Evolutionary conservation across 2,329 filamentous ascomycete species (phyloP).

Genomic region (Monosporascus sp.): DNA sequence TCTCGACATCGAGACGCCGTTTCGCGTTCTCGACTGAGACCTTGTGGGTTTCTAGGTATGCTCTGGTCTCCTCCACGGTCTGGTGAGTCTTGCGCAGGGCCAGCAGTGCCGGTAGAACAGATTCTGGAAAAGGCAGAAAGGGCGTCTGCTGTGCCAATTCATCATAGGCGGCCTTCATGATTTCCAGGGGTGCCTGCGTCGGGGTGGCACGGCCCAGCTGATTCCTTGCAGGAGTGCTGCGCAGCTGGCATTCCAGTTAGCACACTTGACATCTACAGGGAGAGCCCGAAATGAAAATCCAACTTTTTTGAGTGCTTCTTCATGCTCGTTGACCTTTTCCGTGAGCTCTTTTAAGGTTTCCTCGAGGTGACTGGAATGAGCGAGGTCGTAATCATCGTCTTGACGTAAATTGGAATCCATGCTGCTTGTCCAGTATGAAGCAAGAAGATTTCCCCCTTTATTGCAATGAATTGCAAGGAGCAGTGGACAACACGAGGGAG

Average conservation of each 20-base stretch:
- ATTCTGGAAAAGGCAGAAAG: conserved; percentile 60
- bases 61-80: conserved; percentile 58
- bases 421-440: background rate
- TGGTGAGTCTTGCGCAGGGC: conserved; percentile 63
- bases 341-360: conserved; percentile 64
- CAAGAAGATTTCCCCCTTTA: background rate
- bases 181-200: conserved; percentile 31
- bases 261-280: background rate
- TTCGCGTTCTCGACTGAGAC: conserved; percentile 36
- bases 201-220: conserved; percentile 11
- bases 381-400: conserved; percentile 27
- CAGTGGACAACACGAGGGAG: too few species aligned
- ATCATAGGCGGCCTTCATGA: conserved; percentile 62
- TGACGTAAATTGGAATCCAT: conserved; percentile 24
- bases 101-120: conserved; percentile 64
- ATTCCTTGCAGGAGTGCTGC: conserved; percentile 8
- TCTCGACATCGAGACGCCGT: conserved; percentile 45
- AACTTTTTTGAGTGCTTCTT: conserved; percentile 44
- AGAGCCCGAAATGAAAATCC: background rate
- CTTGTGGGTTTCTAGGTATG: conserved; percentile 45
- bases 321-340: conserved; percentile 47
- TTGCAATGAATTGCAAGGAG: too few species aligned
- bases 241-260: conserved; percentile 13
- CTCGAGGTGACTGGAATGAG: conserved; percentile 53
- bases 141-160: conserved; percentile 56